Evolutionary conservation across 441 rosid genomes (phyloP).

Genomic region (Erodium texanum): DNA sequence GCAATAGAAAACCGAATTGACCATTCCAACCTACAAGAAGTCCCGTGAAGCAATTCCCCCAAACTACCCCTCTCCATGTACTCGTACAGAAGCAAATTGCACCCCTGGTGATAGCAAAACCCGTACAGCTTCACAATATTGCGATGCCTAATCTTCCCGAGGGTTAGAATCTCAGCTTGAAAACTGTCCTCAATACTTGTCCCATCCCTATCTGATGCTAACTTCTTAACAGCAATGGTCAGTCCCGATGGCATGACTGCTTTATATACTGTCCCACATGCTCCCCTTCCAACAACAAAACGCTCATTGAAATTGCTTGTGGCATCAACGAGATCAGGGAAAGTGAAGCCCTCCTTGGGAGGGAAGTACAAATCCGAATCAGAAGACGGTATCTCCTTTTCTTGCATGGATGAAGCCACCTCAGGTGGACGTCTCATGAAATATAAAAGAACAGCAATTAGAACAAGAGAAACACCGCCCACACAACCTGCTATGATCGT

Average conservation of each 20-base stretch:
- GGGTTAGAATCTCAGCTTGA: conserved; percentile 78
- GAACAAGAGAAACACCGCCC: conserved; percentile 70
- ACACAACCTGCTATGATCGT: conserved; percentile 45
- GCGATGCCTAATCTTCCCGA: conserved; percentile 88
- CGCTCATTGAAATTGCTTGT: conserved; percentile 73
- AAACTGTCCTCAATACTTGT: conserved; percentile 76
- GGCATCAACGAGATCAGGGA: conserved; percentile 66
- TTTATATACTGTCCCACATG: conserved; percentile 88
- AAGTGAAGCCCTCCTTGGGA: conserved; percentile 71
- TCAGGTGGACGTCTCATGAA: conserved; percentile 50
- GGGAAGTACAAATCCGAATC: conserved; percentile 71
- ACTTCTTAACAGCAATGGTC: conserved; percentile 68
- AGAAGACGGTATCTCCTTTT: conserved; percentile 37
- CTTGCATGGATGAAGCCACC: conserved; percentile 38
- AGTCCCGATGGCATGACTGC: conserved; percentile 72
- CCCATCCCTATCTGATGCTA: conserved; percentile 71
- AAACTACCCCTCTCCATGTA: conserved; percentile 83
- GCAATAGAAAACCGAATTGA: conserved; percentile 71
- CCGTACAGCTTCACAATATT: conserved; percentile 89
- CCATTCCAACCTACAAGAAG: conserved; percentile 64
- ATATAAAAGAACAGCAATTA: conserved; percentile 55
- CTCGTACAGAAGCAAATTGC: conserved; percentile 81
- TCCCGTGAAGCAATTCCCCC: conserved; percentile 74
- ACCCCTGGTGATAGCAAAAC: conserved; percentile 74
- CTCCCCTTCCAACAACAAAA: conserved; percentile 73